Conservation (phyloP, 1,139 yeast genomes). For the Scheffersomyces parashehatae region DNA sequence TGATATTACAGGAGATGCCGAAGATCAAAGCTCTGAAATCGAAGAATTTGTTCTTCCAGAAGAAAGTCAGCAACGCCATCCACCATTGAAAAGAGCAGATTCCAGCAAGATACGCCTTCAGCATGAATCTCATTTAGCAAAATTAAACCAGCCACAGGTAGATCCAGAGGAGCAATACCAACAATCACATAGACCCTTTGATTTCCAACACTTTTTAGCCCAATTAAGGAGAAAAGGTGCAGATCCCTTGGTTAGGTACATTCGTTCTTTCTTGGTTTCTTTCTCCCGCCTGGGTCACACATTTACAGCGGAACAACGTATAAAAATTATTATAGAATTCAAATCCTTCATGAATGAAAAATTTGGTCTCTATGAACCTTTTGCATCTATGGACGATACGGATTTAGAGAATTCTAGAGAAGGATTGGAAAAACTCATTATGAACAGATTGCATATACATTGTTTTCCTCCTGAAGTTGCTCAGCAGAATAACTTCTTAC, state of each 20-base stretch:
- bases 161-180: conserved; percentile 34
- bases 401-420: conserved; percentile 75
- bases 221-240: conserved; percentile 76
- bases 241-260: conserved; percentile 85
- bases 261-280: conserved; percentile 76
- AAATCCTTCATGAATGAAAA: conserved; percentile 68
- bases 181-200: conserved; percentile 59
- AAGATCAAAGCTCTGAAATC: conserved; percentile 13
- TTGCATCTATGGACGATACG: conserved; percentile 59
- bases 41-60: conserved; percentile 12
- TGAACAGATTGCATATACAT: conserved; percentile 78
- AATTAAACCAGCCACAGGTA: conserved; percentile 6
- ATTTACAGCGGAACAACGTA: conserved; percentile 78
- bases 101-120: not conserved
- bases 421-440: conserved; percentile 88
- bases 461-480: conserved; percentile 79
- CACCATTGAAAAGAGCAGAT: not conserved
- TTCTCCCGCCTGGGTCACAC: conserved; percentile 60
- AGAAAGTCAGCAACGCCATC: conserved; percentile 2
- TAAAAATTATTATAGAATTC: conserved; percentile 73
- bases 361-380: conserved; percentile 70
- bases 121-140: not conserved
- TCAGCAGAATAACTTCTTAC: conserved; percentile 42
- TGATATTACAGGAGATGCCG: conserved; percentile 16
- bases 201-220: conserved; percentile 76